Percentiles rank a stretch among this genome's conserved stretches.
phyloP scores from a whole-genome alignment of 2,329 filamentous ascomycete species.

The Scopulariopsis brevicaulis region DNA sequence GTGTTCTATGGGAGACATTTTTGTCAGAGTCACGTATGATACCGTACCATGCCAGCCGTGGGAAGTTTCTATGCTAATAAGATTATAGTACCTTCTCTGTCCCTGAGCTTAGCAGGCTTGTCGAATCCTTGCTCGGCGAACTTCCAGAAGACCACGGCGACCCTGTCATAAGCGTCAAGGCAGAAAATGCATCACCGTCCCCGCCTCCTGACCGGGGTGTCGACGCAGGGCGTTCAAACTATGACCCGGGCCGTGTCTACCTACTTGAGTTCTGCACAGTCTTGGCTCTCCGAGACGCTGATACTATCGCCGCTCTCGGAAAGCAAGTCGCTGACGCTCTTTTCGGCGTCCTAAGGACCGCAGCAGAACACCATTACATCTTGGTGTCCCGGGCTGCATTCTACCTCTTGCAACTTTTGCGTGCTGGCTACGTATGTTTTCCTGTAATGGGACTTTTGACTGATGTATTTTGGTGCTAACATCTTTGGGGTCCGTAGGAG shows the following conservation, averaged over 20 bases:
- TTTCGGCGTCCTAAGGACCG: constrained; percentile 72
- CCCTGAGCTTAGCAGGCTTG: constrained; percentile 32
- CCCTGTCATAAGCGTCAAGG: constrained; percentile 78
- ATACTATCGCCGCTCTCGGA: constrained; percentile 62
- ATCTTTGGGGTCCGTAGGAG: constrained; percentile 40
- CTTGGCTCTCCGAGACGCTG: constrained; percentile 62
- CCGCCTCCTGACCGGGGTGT: constrained; percentile 49
- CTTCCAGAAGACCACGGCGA: constrained; percentile 74
- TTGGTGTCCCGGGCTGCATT: constrained; percentile 74
- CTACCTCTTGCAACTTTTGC: constrained; percentile 73
- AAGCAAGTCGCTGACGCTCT: constrained; percentile 70
- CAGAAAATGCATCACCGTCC: constrained; percentile 59
- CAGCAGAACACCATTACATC: constrained; percentile 68
- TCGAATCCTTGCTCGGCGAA: constrained; percentile 66
- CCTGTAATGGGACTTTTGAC: background rate
- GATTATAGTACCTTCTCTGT: constrained; percentile 45
- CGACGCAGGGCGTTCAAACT: constrained; percentile 45
- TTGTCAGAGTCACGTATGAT: constrained; percentile 69
- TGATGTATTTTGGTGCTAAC: constrained; percentile 12
- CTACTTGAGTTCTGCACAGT: constrained; percentile 85
- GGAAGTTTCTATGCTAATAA: background rate
- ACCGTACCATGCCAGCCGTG: background rate
- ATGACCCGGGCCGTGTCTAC: constrained; percentile 81
- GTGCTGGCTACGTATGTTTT: constrained; percentile 67
- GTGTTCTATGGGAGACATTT: constrained; percentile 73